Percentiles rank a stretch among this genome's conserved stretches.
Conservation (phyloP, 495 filamentous ascomycete genomes). For the Trichoderma orchidacearum region DNA sequence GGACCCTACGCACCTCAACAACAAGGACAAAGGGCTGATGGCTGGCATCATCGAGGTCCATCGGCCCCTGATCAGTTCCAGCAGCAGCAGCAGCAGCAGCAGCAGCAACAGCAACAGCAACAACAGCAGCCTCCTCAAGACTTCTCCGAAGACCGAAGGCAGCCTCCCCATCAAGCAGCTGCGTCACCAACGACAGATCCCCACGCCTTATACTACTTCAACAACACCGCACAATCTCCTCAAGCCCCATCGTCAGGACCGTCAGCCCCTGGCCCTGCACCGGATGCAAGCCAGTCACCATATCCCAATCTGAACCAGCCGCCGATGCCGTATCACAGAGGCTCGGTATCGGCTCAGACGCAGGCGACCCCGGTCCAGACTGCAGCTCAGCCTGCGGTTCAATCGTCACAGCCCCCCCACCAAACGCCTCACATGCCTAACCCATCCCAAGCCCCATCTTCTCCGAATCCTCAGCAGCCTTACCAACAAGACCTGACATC, state of each 20-base stretch:
- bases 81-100: constrained; percentile 21
- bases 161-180: constrained; percentile 10
- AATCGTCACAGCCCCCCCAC: constrained; percentile 19
- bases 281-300: constrained; percentile 22
- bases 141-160: constrained; percentile 6
- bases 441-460: constrained; percentile 4
- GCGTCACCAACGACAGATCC: constrained; percentile 26
- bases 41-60: constrained; percentile 23
- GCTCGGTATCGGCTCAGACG: constrained; percentile 10
- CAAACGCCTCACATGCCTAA: constrained; percentile 10
- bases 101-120: constrained; percentile 16
- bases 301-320: constrained; percentile 30
- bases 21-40: constrained; percentile 27
- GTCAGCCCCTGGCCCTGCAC: constrained; percentile 17
- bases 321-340: constrained; percentile 23
- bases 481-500: constrained; percentile 11
- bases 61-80: constrained; percentile 15
- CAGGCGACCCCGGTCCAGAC: constrained; percentile 25
- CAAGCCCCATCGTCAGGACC: constrained; percentile 19
- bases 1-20: constrained; percentile 35
- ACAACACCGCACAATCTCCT: constrained; percentile 18
- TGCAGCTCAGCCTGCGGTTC: constrained; percentile 20
- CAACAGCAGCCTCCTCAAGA: constrained; percentile 14
- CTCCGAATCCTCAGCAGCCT: constrained; percentile 2
- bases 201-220: constrained; percentile 36